These are phyloP conservation scores for Chrysochromulina tobinii DNA, from an alignment of 78 protist species.

Conservation along the genomic window DNA sequence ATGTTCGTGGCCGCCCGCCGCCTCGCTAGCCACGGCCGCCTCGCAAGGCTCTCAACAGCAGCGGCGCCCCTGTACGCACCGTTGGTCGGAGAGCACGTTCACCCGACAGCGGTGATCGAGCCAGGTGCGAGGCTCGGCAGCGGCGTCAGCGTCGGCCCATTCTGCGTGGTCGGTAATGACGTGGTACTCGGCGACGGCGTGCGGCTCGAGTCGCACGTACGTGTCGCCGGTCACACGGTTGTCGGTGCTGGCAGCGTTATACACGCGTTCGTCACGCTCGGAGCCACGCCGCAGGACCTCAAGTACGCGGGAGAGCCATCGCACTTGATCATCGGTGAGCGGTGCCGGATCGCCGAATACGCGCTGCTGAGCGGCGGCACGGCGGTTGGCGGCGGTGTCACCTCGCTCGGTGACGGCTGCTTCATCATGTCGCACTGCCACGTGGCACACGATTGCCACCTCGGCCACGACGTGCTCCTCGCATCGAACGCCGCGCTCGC, in stretches of 20 bases:
- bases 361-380: slow-evolving; percentile 2
- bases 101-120: not conserved
- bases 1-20: too few species aligned
- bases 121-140: not conserved
- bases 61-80: too few species aligned
- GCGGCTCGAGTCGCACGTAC: not conserved
- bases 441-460: not conserved
- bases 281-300: not conserved
- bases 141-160: not conserved
- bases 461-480: not conserved
- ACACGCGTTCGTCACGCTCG: not conserved
- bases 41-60: too few species aligned
- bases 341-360: not conserved
- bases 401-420: not conserved
- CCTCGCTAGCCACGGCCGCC: too few species aligned
- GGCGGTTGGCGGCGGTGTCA: not conserved
- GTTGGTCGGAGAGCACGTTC: not conserved
- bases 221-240: not conserved
- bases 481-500: slow-evolving; percentile 3
- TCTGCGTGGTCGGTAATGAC: not conserved
- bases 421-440: slow-evolving; percentile 8
- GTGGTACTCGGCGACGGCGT: not conserved
- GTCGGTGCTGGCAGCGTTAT: not conserved
- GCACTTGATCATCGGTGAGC: not conserved
- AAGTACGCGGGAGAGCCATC: not conserved